These are phyloP conservation scores for Lolium rigidum DNA, from an alignment of 176 grass and related monocot species.

Conservation along the genomic window DNA sequence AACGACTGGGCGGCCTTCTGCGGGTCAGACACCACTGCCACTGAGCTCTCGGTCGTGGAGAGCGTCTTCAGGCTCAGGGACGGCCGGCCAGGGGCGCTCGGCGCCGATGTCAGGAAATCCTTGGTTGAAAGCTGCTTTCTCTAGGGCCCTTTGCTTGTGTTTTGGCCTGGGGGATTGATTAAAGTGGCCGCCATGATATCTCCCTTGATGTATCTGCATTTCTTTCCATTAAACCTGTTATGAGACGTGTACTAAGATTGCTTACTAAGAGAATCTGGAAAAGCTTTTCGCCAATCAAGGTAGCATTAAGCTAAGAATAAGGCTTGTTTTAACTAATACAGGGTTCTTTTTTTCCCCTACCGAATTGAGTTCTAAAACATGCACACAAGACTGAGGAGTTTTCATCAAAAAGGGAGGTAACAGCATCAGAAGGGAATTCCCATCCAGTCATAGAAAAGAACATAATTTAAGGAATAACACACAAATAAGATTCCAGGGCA, in stretches of 20 bases:
- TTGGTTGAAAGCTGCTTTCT: slow-evolving; percentile 59
- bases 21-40: slow-evolving; percentile 79
- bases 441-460: neutral
- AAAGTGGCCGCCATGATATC: neutral
- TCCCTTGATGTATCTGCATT: neutral
- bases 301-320: neutral
- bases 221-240: neutral
- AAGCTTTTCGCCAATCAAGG: neutral
- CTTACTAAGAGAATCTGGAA: neutral
- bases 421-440: neutral
- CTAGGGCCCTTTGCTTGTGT: neutral
- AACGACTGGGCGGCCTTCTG: slow-evolving; percentile 94
- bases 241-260: neutral
- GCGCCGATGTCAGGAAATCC: slow-evolving; percentile 62
- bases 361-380: no score
- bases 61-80: slow-evolving; percentile 79
- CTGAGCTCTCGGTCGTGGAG: slow-evolving; percentile 82
- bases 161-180: neutral
- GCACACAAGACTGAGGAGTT: no score
- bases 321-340: neutral
- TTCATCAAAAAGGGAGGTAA: neutral
- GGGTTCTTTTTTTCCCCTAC: neutral
- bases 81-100: slow-evolving; percentile 49
- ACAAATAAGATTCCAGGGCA: no score
- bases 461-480: no score